These are phyloP conservation scores for Amauroascus verrucosus DNA, from an alignment of 2,329 filamentous ascomycete genomes.

Conservation along the genomic window DNA sequence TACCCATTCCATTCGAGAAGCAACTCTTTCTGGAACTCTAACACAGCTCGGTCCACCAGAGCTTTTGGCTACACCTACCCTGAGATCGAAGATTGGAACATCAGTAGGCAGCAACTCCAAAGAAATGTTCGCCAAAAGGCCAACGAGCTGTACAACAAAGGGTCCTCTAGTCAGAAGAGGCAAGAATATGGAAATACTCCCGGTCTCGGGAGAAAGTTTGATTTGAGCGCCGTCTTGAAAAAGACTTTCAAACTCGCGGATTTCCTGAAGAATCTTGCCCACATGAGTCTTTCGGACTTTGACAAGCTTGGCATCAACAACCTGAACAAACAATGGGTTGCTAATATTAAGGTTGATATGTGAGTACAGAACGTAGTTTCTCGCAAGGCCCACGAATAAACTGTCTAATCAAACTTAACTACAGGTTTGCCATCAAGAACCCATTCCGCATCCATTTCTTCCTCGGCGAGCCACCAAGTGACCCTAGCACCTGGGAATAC, in stretches of 20 bases:
- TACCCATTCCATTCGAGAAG: slow-evolving; percentile 55
- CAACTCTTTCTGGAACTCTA: slow-evolving; percentile 57
- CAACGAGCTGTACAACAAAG: slow-evolving; percentile 52
- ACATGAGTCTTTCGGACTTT: slow-evolving; percentile 15
- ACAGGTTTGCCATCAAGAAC: slow-evolving; percentile 41
- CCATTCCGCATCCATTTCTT: slow-evolving; percentile 61
- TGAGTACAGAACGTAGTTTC: slow-evolving; percentile 4
- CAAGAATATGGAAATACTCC: neutral
- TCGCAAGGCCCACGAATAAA: slow-evolving; percentile 19
- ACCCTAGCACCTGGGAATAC: slow-evolving; percentile 42
- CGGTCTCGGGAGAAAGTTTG: slow-evolving; percentile 27
- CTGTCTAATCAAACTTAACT: slow-evolving; percentile 35
- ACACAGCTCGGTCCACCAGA: slow-evolving; percentile 48
- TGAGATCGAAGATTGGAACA: slow-evolving; percentile 45
- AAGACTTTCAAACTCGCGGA: slow-evolving; percentile 14
- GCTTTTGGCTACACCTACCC: slow-evolving; percentile 66
- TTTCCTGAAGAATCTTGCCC: slow-evolving; percentile 13
- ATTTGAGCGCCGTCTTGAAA: slow-evolving; percentile 12
- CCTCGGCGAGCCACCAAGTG: slow-evolving; percentile 44
- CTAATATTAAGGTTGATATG: slow-evolving; percentile 49
- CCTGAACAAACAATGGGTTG: slow-evolving; percentile 49
- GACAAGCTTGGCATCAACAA: slow-evolving; percentile 23
- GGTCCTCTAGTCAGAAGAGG: neutral
- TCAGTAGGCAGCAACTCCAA: slow-evolving; percentile 27
- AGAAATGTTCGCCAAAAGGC: slow-evolving; percentile 43